Base-by-base conservation (phyloP, 177 flowering plant species). In the Vitis hybrid region DNA sequence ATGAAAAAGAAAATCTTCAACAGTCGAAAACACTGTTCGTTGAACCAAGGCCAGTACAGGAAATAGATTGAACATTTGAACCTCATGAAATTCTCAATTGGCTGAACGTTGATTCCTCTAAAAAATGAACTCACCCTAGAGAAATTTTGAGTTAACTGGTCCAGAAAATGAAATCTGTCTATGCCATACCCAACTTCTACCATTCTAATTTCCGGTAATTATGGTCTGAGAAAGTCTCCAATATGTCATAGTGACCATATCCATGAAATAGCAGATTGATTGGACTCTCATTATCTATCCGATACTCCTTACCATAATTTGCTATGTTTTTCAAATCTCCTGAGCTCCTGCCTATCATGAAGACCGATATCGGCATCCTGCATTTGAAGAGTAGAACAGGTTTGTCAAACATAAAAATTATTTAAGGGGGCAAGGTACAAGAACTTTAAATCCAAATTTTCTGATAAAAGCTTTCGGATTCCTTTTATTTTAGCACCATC, bases 221-320 rank as follows among this genome's bases (percentile, higher is more conserved):
- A 55, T 71, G 51, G 15, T 63, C 74, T 1, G 75, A 59, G 53
- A 78, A 51, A 20, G 81, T 75, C 71, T 90, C 96, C 78, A 93
- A 60, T 5, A 86, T 70, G 58, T 93, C 98, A 60, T 93, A 93
- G 78, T 93, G 97, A 63, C 94, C 98, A 81, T 93, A 93, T 20
- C 94, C 84, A 79, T 93, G 93, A 73, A 90, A 93, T 74, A 93
- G 78, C 31, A 93, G 86, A 58, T 89, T 84, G 53, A 93, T 87
- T 33, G 90, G 84, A 31, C 5, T 76, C 55, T 76, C 81, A 29
- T 79, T 78, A 39, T 79, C 80, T 63, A 78, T 76, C 51, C 59
- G 72, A 74, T 90, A 90, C 75, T 91, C 90, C 76, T 81, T 80
- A 39, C 98, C 97, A 62, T 89, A 93, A 60, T 81, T 86, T 69